A percentile compares a stretch with the other conserved stretches of the same genome.
These are phyloP conservation scores for Nigrospora sphaerica DNA, from an alignment of 2,329 filamentous ascomycete genomes.

Conservation along the genomic window DNA sequence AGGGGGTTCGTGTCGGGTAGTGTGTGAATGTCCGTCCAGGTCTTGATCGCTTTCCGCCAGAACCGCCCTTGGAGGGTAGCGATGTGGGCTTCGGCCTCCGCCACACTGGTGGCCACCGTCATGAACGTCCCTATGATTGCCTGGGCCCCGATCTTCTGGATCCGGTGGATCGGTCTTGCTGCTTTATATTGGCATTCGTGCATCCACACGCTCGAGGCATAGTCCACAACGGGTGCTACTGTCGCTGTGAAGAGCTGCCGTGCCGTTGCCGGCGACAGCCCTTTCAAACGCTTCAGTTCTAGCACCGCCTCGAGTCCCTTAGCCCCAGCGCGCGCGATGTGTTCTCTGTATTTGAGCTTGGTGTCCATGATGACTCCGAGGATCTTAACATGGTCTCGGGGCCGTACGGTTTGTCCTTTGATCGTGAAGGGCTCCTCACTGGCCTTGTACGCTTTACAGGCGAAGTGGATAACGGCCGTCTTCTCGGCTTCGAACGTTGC, in stretches of 20 bases:
- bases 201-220: no score
- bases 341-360: constrained; percentile 4
- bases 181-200: no score
- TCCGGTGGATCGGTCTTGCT: not conserved
- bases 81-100: constrained; percentile 15
- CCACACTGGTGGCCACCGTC: constrained; percentile 11
- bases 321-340: constrained; percentile 6
- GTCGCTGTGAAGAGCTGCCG: no score
- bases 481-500: constrained; percentile 18
- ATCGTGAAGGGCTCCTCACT: constrained; percentile 2
- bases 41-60: constrained; percentile 6
- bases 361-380: constrained; percentile 14
- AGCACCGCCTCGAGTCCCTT: not conserved
- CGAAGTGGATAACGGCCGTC: constrained; percentile 58
- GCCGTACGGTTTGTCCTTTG: not conserved
- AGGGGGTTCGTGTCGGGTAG: constrained; percentile 11
- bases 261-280: no score
- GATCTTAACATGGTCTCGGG: constrained; percentile 6
- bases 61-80: constrained; percentile 4
- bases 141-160: constrained; percentile 9
- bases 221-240: no score
- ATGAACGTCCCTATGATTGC: constrained; percentile 13
- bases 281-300: no score
- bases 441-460: constrained; percentile 40
- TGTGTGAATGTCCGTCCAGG: constrained; percentile 12